Base-by-base conservation (phyloP, 306 rosid species). In the Pachyrhizus erosus region DNA sequence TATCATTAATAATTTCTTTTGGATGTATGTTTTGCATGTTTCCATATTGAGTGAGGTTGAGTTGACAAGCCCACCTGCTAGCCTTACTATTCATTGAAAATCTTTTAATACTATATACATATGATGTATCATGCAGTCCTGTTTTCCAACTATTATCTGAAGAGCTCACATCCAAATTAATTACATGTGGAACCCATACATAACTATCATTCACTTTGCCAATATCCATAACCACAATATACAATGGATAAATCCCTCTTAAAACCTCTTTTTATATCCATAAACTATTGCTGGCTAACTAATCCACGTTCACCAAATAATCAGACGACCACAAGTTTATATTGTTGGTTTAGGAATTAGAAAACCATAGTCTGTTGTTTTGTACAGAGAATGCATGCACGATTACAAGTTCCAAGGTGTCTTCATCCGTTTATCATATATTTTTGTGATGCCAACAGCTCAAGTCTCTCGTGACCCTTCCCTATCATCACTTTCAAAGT, bases 341-440 rank as follows among this genome's bases (percentile, higher is more conserved):
- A 18, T 65, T 52, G 42, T 65, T 54, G 80, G 10, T 29, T 9
- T 48, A 48, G 75, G 67, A 79, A 80, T 70, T 29, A 48, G 24
- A 67, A 85, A 80, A 29, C 39, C 74, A 79, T 5, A 62, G 55
- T 54, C 8, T 20, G 14, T 51, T 78, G 76, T 29, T 33, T 49
- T 24, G 27, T 34, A 65, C 37, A 77, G 62, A 76, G 73, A 81
- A 75, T 81, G 55, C 57, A 15, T 70, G 65, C 66, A 81, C 51
- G 48, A 20, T 85, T 29, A n/a, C 48, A 76, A 85, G 78, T 81
- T 76, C 76, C 85, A 85, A 85, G 62, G 3, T 70, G 78, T 80
- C 73, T 65, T 73, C 70, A 73, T 78, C 46, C 29, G 12, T 34
- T 3, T 73, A 61, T 51, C 34, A 69, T 83, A 60, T 23, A 40